Evolutionary conservation across 2,329 filamentous ascomycete genomes (phyloP).

Genomic region (Diaporthe vexans): DNA sequence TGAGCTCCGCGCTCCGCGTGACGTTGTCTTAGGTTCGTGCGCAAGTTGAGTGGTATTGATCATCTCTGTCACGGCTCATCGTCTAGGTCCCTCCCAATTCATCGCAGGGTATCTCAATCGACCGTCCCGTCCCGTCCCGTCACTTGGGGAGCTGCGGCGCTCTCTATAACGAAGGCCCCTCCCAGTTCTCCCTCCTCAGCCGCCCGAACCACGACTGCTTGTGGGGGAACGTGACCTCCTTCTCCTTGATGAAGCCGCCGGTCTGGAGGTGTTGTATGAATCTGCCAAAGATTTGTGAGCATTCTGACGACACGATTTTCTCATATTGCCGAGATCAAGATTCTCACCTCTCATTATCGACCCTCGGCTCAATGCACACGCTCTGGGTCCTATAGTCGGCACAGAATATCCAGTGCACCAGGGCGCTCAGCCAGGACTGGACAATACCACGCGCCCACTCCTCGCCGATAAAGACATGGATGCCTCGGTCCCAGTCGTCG

Average conservation of each 20-base stretch:
- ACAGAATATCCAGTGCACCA: slow-evolving; percentile 89
- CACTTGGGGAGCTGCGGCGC: background rate
- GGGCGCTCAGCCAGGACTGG: slow-evolving; percentile 82
- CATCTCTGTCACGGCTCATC: background rate
- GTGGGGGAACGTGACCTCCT: slow-evolving; percentile 88
- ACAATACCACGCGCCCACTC: slow-evolving; percentile 91
- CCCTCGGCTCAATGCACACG: slow-evolving; percentile 87
- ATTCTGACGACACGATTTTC: background rate
- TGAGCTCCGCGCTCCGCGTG: no score
- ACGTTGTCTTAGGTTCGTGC: no score
- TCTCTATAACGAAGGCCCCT: slow-evolving; percentile 72
- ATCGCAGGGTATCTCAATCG: background rate
- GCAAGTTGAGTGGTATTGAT: slow-evolving; percentile 1
- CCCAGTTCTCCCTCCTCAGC: slow-evolving; percentile 84
- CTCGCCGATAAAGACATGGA: slow-evolving; percentile 92
- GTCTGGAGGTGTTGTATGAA: slow-evolving; percentile 79
- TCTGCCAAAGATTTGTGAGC: slow-evolving; percentile 55
- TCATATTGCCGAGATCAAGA: background rate
- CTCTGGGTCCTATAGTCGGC: slow-evolving; percentile 85
- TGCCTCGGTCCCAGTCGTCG: slow-evolving; percentile 86
- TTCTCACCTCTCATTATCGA: slow-evolving; percentile 92
- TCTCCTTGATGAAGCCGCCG: slow-evolving; percentile 87
- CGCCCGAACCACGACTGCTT: slow-evolving; percentile 93
- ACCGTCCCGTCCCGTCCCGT: no score
- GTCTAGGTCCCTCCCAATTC: background rate